Evolutionary conservation across 805 yeast species (phyloP).

Genomic region (Starmerella ratchasimensis): DNA sequence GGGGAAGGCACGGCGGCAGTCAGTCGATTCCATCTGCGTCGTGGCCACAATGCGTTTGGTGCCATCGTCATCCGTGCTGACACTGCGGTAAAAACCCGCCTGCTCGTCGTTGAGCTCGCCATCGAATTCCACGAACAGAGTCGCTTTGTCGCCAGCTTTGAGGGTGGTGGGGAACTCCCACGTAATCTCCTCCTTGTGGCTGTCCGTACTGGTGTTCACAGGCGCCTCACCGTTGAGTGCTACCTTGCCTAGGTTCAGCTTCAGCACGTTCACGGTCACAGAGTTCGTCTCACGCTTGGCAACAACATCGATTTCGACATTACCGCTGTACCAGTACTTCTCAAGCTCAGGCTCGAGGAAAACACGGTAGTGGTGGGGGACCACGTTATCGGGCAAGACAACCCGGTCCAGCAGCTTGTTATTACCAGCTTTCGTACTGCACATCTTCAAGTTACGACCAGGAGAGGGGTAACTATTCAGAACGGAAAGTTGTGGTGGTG

Average conservation of each 20-base stretch:
- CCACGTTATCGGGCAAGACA: conserved; percentile 49
- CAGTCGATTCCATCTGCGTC: conserved; percentile 65
- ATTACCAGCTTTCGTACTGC: no score
- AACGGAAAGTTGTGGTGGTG: no score
- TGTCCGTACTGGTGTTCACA: conserved; percentile 27
- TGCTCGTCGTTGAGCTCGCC: conserved; percentile 52
- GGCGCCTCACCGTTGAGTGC: conserved; percentile 24
- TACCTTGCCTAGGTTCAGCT: conserved; percentile 40
- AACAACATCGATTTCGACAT: conserved; percentile 32
- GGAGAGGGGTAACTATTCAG: no score
- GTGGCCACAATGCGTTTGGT: conserved; percentile 44
- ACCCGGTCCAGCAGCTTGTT: conserved; percentile 22
- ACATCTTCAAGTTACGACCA: no score
- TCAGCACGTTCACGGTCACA: conserved; percentile 46
- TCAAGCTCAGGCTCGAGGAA: conserved; percentile 47
- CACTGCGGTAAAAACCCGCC: conserved; percentile 63
- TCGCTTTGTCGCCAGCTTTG: conserved; percentile 35
- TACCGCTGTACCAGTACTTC: conserved; percentile 27
- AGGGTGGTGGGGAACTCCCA: conserved; percentile 39
- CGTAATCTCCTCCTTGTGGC: conserved; percentile 49
- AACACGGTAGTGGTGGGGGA: conserved; percentile 62
- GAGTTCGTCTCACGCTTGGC: conserved; percentile 33
- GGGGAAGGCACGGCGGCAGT: conserved; percentile 67
- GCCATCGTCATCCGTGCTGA: conserved; percentile 41
- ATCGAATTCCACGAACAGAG: conserved; percentile 39